Percentiles rank a stretch among this genome's conserved stretches.
phyloP scores from a whole-genome alignment of 225 moss, liverwort and hornwort genomes.

The Thuidium tamariscinum region DNA sequence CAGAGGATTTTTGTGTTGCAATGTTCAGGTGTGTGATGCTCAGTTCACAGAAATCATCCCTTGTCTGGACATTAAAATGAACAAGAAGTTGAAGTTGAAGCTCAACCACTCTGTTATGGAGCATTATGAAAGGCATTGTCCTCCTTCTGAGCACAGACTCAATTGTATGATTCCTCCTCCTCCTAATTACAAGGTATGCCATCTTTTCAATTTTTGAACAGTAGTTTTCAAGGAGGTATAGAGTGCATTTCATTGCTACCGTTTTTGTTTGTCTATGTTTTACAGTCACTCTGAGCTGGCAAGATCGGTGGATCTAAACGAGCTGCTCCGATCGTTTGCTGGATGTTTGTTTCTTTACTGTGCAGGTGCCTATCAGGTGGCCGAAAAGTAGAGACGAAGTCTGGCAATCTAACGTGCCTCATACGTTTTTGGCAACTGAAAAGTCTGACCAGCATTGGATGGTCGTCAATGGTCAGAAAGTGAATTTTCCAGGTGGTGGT shows the following conservation, averaged over 20 bases:
- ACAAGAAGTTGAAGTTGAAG: conserved; percentile 71
- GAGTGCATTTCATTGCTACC: neutral
- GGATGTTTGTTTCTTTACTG: neutral
- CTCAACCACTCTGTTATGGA: conserved; percentile 80
- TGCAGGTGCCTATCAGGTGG: conserved; percentile 85
- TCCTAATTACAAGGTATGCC: conserved; percentile 60
- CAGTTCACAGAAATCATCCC: conserved; percentile 79
- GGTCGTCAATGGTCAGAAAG: conserved; percentile 78
- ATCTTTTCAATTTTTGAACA: neutral
- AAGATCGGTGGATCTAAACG: neutral
- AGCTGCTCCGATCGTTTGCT: neutral
- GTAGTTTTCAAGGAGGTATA: neutral
- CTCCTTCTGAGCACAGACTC: conserved; percentile 61
- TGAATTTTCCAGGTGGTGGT: conserved; percentile 91
- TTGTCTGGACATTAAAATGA: conserved; percentile 56
- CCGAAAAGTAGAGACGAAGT: conserved; percentile 82
- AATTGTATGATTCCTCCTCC: conserved; percentile 93
- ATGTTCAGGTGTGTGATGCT: conserved; percentile 62
- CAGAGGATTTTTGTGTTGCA: neutral
- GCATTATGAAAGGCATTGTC: conserved; percentile 95
- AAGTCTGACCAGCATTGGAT: conserved; percentile 99
- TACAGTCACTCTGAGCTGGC: neutral
- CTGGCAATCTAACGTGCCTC: conserved; percentile 91
- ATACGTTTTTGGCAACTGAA: conserved; percentile 74
- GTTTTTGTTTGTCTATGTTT: neutral